Conservation (phyloP, 768 basidiomycete genomes). For the Naganishia friedmannii region DNA sequence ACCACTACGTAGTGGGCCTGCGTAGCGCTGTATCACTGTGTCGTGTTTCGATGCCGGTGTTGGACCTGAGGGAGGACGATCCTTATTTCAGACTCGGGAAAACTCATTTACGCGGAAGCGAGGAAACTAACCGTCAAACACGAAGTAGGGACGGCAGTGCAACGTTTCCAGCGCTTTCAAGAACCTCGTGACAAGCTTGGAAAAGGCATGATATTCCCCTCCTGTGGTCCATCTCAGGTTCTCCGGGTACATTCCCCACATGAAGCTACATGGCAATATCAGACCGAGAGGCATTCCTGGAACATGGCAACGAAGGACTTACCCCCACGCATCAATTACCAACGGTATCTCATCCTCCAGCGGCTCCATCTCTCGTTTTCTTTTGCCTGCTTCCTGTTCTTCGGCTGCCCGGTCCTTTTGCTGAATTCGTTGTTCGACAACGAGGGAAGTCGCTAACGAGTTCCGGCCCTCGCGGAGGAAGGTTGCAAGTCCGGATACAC, state of each 20-base stretch:
- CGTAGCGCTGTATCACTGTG: constrained; percentile 40
- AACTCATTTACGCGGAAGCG: not conserved
- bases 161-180: constrained; percentile 43
- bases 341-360: constrained; percentile 34
- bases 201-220: constrained; percentile 49
- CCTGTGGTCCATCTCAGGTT: constrained; percentile 48
- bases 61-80: constrained; percentile 39
- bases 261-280: constrained; percentile 37
- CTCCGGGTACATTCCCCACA: constrained; percentile 46
- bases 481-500: constrained; percentile 48
- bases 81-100: not conserved
- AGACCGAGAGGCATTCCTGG: not conserved
- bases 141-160: constrained; percentile 48
- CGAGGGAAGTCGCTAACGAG: constrained; percentile 41
- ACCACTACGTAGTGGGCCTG: constrained; percentile 35
- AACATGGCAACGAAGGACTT: constrained; percentile 15
- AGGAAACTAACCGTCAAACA: constrained; percentile 50
- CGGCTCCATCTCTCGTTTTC: constrained; percentile 16
- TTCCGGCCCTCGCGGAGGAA: constrained; percentile 50
- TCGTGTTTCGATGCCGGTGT: constrained; percentile 47
- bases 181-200: constrained; percentile 39
- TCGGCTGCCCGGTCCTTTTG: not conserved
- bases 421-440: constrained; percentile 22
- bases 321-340: constrained; percentile 53
- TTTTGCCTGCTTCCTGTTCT: not conserved